Conservation (phyloP, 257 asterid species). For the Nicotiana benthamiana region DNA sequence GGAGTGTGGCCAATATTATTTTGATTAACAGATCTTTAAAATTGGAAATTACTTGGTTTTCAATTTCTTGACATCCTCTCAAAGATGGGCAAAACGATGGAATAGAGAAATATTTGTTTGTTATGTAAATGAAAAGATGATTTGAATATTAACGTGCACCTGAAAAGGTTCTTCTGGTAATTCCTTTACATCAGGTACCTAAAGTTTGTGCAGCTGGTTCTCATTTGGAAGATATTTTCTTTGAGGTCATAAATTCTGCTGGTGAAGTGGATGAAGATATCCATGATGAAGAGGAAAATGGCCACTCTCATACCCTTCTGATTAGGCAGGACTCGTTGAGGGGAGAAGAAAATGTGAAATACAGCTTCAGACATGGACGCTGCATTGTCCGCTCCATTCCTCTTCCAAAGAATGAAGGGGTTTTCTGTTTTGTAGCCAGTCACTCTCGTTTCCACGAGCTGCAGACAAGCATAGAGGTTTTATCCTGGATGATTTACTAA, state of each 20-base stretch:
- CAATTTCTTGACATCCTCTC: neutral
- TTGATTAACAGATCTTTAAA: neutral
- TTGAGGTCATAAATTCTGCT: slow-evolving; percentile 37
- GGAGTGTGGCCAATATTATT: neutral
- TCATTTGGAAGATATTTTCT: slow-evolving; percentile 37
- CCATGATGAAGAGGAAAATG: slow-evolving; percentile 35
- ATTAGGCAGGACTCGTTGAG: slow-evolving; percentile 30
- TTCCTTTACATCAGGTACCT: slow-evolving; percentile 34
- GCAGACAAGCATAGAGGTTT: slow-evolving; percentile 42
- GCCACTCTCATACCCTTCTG: slow-evolving; percentile 43
- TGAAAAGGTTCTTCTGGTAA: neutral
- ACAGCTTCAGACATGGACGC: slow-evolving; percentile 46
- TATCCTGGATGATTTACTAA: neutral
- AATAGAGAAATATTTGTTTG: neutral
- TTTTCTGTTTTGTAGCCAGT: slow-evolving; percentile 32
- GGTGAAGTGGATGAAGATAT: slow-evolving; percentile 51
- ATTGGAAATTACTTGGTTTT: neutral
- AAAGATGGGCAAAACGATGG: neutral
- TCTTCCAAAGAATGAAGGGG: slow-evolving; percentile 41
- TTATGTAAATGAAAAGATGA: neutral
- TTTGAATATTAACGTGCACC: neutral
- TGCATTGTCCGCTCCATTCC: slow-evolving; percentile 45
- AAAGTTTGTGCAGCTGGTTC: slow-evolving; percentile 41
- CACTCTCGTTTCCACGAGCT: slow-evolving; percentile 57
- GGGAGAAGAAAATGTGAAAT: slow-evolving; percentile 34